A percentile compares a stretch with the other conserved stretches of the same genome.
Conservation (phyloP, 164 flowering plant species). For the Liriodendron chinense region DNA sequence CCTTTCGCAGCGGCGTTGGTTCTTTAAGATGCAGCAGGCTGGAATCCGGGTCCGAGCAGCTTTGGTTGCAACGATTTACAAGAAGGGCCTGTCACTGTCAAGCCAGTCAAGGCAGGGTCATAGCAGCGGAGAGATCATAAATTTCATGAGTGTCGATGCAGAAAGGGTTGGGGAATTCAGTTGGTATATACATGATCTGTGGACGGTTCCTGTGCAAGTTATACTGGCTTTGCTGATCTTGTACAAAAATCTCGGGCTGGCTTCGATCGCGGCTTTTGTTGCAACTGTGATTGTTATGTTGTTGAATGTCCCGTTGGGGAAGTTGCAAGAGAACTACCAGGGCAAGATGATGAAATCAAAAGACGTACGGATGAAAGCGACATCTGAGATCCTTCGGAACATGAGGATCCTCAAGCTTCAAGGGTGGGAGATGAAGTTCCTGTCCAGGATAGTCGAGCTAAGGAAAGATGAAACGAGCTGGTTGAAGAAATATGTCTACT, state of each 20-base stretch:
- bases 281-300: slow-evolving; percentile 57
- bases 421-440: slow-evolving; percentile 76
- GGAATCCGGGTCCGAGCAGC: slow-evolving; percentile 49
- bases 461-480: slow-evolving; percentile 53
- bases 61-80: slow-evolving; percentile 46
- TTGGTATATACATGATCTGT: slow-evolving; percentile 68
- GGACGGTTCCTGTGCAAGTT: slow-evolving; percentile 61
- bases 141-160: slow-evolving; percentile 73
- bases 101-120: slow-evolving; percentile 55
- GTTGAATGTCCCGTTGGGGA: slow-evolving; percentile 53
- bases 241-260: slow-evolving; percentile 67
- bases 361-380: slow-evolving; percentile 70
- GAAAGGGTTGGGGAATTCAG: slow-evolving; percentile 56
- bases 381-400: slow-evolving; percentile 64
- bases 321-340: slow-evolving; percentile 46
- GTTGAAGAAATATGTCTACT: slow-evolving; percentile 51
- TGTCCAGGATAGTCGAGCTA: slow-evolving; percentile 48
- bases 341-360: slow-evolving; percentile 62
- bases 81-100: slow-evolving; percentile 62
- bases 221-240: slow-evolving; percentile 51
- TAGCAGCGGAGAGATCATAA: slow-evolving; percentile 69
- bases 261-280: slow-evolving; percentile 47
- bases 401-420: slow-evolving; percentile 86
- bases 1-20: slow-evolving; percentile 56
- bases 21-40: slow-evolving; percentile 45